Conservation (phyloP, 768 basidiomycete species). For the Porpolomopsis calyptriformis region DNA sequence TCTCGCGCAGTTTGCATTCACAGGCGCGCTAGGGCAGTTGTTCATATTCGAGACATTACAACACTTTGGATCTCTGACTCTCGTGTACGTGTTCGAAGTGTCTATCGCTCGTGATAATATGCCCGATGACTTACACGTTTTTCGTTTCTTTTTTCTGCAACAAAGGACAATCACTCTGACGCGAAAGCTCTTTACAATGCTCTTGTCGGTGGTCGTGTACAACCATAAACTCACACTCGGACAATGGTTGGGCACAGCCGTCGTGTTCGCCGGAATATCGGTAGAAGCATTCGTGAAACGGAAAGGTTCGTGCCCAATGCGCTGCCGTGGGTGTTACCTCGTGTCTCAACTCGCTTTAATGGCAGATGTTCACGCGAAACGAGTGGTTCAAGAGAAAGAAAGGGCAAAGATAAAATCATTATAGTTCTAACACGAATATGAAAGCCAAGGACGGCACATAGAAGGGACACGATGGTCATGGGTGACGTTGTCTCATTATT, state of each 20-base stretch:
- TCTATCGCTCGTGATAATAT: not conserved
- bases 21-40: conserved; percentile 89
- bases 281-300: conserved; percentile 89
- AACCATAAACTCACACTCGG: conserved; percentile 74
- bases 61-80: conserved; percentile 80
- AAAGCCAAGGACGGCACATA: too few species aligned
- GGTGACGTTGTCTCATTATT: too few species aligned
- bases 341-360: conserved; percentile 7
- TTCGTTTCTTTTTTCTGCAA: too few species aligned
- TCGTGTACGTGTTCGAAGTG: conserved; percentile 55
- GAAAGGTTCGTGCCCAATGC: conserved; percentile 43
- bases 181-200: conserved; percentile 95
- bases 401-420: conserved; percentile 73
- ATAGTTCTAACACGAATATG: too few species aligned
- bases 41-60: conserved; percentile 97
- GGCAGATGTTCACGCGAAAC: conserved; percentile 73
- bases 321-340: conserved; percentile 3
- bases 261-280: conserved; percentile 94
- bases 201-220: conserved; percentile 87
- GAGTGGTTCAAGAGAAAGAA: conserved; percentile 73
- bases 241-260: conserved; percentile 86
- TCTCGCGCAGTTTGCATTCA: conserved; percentile 74
- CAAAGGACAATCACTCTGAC: conserved; percentile 93
- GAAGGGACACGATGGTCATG: too few species aligned
- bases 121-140: conserved; percentile 9